Evolutionary conservation across 805 yeast species (phyloP).

Genomic region (Wickerhamiella kurtzmanii): DNA sequence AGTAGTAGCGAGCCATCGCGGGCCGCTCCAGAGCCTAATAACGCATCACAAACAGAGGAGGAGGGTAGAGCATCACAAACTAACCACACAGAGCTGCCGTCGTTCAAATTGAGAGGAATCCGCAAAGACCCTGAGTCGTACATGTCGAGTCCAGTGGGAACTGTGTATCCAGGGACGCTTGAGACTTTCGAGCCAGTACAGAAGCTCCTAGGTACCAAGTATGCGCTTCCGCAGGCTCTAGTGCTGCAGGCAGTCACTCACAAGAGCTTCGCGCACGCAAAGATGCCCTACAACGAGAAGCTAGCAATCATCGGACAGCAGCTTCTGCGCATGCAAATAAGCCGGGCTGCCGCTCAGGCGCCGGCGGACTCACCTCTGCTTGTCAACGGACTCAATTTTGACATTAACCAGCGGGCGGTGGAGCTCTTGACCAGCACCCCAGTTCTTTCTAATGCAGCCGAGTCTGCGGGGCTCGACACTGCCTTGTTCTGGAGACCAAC

Average conservation of each 20-base stretch:
- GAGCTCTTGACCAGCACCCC: slow-evolving; percentile 22
- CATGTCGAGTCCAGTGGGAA: slow-evolving; percentile 34
- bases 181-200: slow-evolving; percentile 39
- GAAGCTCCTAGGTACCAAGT: slow-evolving; percentile 36
- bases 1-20: not conserved
- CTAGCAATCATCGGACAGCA: slow-evolving; percentile 47
- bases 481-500: slow-evolving; percentile 22
- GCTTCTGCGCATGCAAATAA: slow-evolving; percentile 21
- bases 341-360: slow-evolving; percentile 13
- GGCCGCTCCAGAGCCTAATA: not conserved
- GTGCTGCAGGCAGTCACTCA: slow-evolving; percentile 77
- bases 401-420: slow-evolving; percentile 18
- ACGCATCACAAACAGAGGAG: not conserved
- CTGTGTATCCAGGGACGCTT: slow-evolving; percentile 39
- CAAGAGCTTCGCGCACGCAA: slow-evolving; percentile 88
- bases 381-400: slow-evolving; percentile 23
- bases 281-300: slow-evolving; percentile 79
- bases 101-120: slow-evolving; percentile 13
- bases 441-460: slow-evolving; percentile 21
- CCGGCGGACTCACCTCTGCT: slow-evolving; percentile 1
- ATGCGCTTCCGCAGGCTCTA: slow-evolving; percentile 43
- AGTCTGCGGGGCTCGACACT: slow-evolving; percentile 19
- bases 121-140: slow-evolving; percentile 22
- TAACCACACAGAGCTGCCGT: not conserved
- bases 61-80: too few species aligned